Evolutionary conservation across 257 asterid species (phyloP).

Genomic region (Salvia miltiorrhiza): DNA sequence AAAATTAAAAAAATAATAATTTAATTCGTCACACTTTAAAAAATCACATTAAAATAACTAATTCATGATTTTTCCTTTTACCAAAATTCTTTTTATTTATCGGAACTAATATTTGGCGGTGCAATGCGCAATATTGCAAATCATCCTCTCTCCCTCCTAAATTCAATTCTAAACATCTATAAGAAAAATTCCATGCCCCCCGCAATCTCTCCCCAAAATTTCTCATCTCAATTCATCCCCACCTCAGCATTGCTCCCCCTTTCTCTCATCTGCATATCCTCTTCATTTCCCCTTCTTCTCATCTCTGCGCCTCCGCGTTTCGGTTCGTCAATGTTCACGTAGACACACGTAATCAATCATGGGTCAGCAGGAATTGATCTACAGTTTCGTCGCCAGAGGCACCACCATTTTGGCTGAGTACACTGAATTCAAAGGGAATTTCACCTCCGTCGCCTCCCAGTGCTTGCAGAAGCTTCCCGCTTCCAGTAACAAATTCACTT

Average conservation of each 20-base stretch:
- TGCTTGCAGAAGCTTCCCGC: conserved; percentile 51
- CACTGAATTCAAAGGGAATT: conserved; percentile 48
- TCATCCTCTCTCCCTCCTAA: no score
- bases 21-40: no score
- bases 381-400: conserved; percentile 47
- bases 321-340: not conserved
- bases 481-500: conserved; percentile 44
- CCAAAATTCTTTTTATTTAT: no score
- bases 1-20: no score
- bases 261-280: conserved; percentile 5
- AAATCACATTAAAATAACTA: no score
- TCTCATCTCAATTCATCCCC: conserved; percentile 32
- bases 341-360: conserved; percentile 19
- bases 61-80: no score
- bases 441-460: conserved; percentile 45
- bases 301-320: not conserved
- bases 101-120: no score
- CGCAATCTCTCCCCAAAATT: conserved; percentile 19
- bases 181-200: conserved; percentile 4
- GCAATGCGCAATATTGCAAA: no score
- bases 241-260: conserved; percentile 18
- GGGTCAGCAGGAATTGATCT: conserved; percentile 58
- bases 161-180: not conserved
- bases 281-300: not conserved
- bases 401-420: conserved; percentile 38